These are phyloP conservation scores for Haematococcus sp. DNA, from an alignment of 139 green algal species.

Conservation along the genomic window DNA sequence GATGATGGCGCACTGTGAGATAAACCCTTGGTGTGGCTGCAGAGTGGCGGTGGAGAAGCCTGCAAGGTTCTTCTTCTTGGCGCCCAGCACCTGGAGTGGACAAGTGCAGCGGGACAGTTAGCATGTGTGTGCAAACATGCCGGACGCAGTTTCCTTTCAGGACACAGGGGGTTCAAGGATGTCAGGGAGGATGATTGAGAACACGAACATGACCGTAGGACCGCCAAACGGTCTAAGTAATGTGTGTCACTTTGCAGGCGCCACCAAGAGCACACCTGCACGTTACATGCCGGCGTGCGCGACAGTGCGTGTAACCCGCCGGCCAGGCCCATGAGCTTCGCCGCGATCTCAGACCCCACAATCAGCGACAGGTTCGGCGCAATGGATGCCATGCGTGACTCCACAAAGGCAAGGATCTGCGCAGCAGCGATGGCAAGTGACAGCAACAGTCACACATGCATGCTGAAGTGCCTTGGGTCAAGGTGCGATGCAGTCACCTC, in stretches of 20 bases:
- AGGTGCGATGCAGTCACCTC: background rate
- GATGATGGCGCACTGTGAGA: slow-evolving; percentile 47
- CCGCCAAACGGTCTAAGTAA: too few relatives aligned
- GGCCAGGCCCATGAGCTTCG: slow-evolving; percentile 90
- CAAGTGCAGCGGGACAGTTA: too few relatives aligned
- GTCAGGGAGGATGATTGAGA: background rate
- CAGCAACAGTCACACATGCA: background rate
- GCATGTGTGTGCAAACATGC: too few relatives aligned
- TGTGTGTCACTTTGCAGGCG: background rate
- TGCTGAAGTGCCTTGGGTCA: background rate
- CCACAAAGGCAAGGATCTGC: slow-evolving; percentile 82
- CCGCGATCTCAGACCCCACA: slow-evolving; percentile 86
- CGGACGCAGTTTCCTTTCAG: too few relatives aligned
- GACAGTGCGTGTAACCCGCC: slow-evolving; percentile 83
- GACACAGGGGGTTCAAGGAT: too few relatives aligned
- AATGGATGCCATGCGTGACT: slow-evolving; percentile 85
- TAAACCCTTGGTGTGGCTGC: slow-evolving; percentile 68
- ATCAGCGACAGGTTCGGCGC: slow-evolving; percentile 92
- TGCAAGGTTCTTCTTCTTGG: slow-evolving; percentile 81
- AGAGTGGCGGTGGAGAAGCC: slow-evolving; percentile 73
- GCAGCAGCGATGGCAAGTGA: background rate
- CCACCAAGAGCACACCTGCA: slow-evolving; percentile 62
- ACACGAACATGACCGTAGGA: background rate
- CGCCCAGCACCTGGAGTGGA: slow-evolving; percentile 78
- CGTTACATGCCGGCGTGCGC: slow-evolving; percentile 93